Conservation (phyloP, 768 basidiomycete species). For the Rhizopogon sp. region DNA sequence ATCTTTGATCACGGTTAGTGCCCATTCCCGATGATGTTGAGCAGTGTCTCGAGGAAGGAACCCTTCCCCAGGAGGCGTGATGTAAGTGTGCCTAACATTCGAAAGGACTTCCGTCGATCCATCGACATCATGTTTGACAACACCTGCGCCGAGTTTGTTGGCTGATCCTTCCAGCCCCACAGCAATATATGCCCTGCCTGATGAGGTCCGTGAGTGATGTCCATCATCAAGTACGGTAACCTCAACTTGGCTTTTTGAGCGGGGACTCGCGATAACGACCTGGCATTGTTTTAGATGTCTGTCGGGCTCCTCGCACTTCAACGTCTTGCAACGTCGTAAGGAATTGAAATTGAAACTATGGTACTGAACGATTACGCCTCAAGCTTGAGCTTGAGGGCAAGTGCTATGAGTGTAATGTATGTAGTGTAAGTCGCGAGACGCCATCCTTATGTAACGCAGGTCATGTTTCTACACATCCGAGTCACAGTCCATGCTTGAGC, state of each 20-base stretch:
- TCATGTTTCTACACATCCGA: neutral
- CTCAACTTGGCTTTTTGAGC: constrained; percentile 30
- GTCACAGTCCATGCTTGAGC: no score
- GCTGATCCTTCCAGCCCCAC: constrained; percentile 97
- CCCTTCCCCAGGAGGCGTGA: constrained; percentile 97
- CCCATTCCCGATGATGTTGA: constrained; percentile 94
- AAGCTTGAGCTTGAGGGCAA: no score
- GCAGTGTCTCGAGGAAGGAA: constrained; percentile 97
- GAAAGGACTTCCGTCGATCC: constrained; percentile 76
- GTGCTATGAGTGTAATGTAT: no score
- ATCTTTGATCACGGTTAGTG: constrained; percentile 71
- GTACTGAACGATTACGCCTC: neutral
- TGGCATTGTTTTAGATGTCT: constrained; percentile 12
- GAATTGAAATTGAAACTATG: neutral
- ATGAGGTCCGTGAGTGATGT: constrained; percentile 4
- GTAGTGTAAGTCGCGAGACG: neutral
- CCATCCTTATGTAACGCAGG: neutral
- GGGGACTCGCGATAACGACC: constrained; percentile 16
- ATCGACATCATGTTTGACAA: constrained; percentile 78
- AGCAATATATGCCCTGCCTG: constrained; percentile 74
- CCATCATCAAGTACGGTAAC: constrained; percentile 10
- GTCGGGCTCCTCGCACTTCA: neutral
- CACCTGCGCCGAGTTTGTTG: constrained; percentile 93
- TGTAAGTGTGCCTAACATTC: constrained; percentile 96
- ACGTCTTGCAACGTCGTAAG: neutral